These are phyloP conservation scores for Debaryomyces subglobosus DNA, from an alignment of 1,139 yeast species.

Conservation along the genomic window DNA sequence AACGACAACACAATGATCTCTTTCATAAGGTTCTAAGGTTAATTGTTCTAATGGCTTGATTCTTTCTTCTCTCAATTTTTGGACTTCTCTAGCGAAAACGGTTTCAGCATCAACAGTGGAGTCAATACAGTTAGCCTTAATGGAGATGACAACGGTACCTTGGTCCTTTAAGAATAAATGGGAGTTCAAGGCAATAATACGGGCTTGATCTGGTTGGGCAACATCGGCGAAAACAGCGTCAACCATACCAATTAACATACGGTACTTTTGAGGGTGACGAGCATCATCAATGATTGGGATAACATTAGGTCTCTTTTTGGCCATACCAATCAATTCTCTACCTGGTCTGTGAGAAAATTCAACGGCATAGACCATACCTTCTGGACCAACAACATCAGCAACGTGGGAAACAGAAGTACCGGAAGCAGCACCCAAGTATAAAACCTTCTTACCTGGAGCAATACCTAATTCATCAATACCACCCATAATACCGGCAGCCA, in stretches of 20 bases:
- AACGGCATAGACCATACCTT: slow-evolving; percentile 97
- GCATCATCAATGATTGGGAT: slow-evolving; percentile 99
- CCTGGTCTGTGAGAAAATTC: slow-evolving; percentile 99
- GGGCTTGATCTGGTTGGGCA: slow-evolving; percentile 99
- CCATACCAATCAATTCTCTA: slow-evolving; percentile 98
- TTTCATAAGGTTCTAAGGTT: slow-evolving; percentile 98
- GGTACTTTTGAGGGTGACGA: slow-evolving; percentile 99
- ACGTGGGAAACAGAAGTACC: slow-evolving; percentile 99
- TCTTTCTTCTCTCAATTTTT: slow-evolving; percentile 97
- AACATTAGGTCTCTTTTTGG: slow-evolving; percentile 99
- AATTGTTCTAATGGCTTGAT: slow-evolving; percentile 98
- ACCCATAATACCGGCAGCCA: slow-evolving; percentile 99
- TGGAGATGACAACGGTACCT: slow-evolving; percentile 97
- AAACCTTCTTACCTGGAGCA: slow-evolving; percentile 97
- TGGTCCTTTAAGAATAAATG: slow-evolving; percentile 97
- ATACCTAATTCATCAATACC: slow-evolving; percentile 97
- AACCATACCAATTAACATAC: slow-evolving; percentile 98
- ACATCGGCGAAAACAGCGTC: slow-evolving; percentile 99
- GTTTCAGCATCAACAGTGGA: slow-evolving; percentile 99
- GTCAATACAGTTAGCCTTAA: slow-evolving; percentile 99
- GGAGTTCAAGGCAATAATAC: slow-evolving; percentile 97
- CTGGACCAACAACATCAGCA: slow-evolving; percentile 98
- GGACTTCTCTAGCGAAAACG: slow-evolving; percentile 98
- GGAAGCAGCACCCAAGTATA: slow-evolving; percentile 98
- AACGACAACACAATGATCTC: slow-evolving; percentile 98